Percentiles rank a stretch among this genome's conserved stretches.
Conservation (phyloP, 1,284 basidiomycete species). For the Sporisorium iseilematis-ciliati region DNA sequence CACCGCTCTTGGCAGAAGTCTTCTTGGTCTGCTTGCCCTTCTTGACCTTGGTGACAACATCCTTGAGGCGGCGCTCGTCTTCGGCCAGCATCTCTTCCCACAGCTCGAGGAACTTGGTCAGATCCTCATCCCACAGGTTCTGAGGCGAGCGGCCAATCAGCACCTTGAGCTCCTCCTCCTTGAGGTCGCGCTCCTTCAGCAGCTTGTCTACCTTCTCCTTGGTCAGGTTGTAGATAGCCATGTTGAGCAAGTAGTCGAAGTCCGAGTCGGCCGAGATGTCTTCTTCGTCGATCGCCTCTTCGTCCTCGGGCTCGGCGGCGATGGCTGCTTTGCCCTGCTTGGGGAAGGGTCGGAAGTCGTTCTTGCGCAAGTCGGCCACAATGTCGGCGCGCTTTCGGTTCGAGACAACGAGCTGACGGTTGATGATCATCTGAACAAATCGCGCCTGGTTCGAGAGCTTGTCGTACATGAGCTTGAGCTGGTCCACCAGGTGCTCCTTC, state of each 20-base stretch:
- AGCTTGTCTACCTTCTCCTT: slow-evolving; percentile 93
- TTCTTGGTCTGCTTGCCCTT: slow-evolving; percentile 77
- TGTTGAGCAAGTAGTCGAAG: slow-evolving; percentile 93
- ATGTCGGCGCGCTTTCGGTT: slow-evolving; percentile 91
- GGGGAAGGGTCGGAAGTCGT: slow-evolving; percentile 89
- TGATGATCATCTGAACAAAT: slow-evolving; percentile 96
- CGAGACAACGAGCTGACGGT: slow-evolving; percentile 86
- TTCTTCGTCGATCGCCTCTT: slow-evolving; percentile 74
- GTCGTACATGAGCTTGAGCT: slow-evolving; percentile 86
- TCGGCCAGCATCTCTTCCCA: slow-evolving; percentile 78
- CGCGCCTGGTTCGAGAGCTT: slow-evolving; percentile 93
- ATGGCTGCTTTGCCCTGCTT: slow-evolving; percentile 78
- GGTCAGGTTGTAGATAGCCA: slow-evolving; percentile 95
- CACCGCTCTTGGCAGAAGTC: slow-evolving; percentile 73
- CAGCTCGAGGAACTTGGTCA: slow-evolving; percentile 83
- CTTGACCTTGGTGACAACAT: slow-evolving; percentile 71
- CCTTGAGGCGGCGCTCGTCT: slow-evolving; percentile 76
- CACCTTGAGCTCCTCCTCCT: slow-evolving; percentile 84
- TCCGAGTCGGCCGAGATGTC: slow-evolving; percentile 76
- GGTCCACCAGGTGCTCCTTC: slow-evolving; percentile 84
- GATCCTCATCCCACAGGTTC: slow-evolving; percentile 90
- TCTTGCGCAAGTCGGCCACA: slow-evolving; percentile 82
- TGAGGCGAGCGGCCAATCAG: slow-evolving; percentile 84
- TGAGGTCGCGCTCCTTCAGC: slow-evolving; percentile 81
- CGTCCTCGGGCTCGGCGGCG: slow-evolving; percentile 75